Percentiles rank a stretch among this genome's conserved stretches.
These are phyloP conservation scores for Fistulina hepatica DNA, from an alignment of 1,284 basidiomycete genomes.

Conservation along the genomic window DNA sequence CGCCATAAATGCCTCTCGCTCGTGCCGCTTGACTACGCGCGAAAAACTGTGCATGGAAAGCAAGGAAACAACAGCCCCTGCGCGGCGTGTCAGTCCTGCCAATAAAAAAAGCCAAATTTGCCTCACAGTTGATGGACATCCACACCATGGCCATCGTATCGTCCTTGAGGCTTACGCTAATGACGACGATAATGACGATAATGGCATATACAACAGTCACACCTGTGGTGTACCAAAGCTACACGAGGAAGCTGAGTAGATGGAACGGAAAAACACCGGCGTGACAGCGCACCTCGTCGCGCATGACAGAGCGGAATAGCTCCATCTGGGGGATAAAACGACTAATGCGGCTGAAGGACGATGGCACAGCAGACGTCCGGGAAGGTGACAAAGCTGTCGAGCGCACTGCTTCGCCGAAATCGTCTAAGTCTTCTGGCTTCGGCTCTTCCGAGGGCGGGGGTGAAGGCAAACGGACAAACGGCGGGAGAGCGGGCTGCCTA, in stretches of 20 bases:
- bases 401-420: too few relatives aligned
- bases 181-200: conserved; percentile 37
- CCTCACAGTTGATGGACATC: conserved; percentile 44
- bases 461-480: too few relatives aligned
- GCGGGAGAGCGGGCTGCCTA: too few relatives aligned
- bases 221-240: conserved; percentile 49
- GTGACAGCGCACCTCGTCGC: conserved; percentile 55
- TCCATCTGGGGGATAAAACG: conserved; percentile 42
- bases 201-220: conserved; percentile 41
- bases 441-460: too few relatives aligned
- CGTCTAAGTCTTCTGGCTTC: too few relatives aligned
- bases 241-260: conserved; percentile 5
- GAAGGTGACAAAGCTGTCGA: too few relatives aligned
- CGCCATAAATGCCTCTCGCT: conserved; percentile 44
- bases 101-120: not conserved
- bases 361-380: too few relatives aligned
- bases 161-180: conserved; percentile 38
- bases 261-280: too few relatives aligned
- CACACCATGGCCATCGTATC: conserved; percentile 38
- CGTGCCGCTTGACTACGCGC: conserved; percentile 51
- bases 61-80: conserved; percentile 49
- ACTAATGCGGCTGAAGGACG: too few relatives aligned
- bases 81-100: conserved; percentile 7
- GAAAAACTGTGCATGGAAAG: conserved; percentile 52
- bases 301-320: conserved; percentile 43